These are phyloP conservation scores for Phytophthora pistaciae DNA, from an alignment of 352 stramenopile species.

Conservation along the genomic window DNA sequence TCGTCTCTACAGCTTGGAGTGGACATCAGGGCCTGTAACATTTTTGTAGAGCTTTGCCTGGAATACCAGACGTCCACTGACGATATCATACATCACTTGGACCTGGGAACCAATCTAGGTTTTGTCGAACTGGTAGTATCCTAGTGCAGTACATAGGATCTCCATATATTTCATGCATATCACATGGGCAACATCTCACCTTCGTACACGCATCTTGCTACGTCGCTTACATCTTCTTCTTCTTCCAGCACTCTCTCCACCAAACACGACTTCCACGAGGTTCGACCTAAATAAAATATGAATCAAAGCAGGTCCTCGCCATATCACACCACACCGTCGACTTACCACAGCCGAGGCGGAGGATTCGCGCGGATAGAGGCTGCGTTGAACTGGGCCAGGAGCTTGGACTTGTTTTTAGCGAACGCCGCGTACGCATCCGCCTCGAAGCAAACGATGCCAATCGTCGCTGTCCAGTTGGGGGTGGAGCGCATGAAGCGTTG, in stretches of 20 bases:
- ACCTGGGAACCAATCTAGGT: background rate
- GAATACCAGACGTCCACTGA: background rate
- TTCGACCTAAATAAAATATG: constrained; percentile 36
- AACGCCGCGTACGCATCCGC: constrained; percentile 52
- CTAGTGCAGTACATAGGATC: background rate
- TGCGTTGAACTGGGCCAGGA: constrained; percentile 34
- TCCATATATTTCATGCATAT: constrained; percentile 11
- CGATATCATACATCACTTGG: too few species aligned
- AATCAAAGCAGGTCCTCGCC: background rate
- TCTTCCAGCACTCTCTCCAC: constrained; percentile 15
- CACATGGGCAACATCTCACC: constrained; percentile 7
- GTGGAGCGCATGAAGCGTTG: constrained; percentile 58
- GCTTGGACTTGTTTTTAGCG: constrained; percentile 29
- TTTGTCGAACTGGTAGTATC: constrained; percentile 1
- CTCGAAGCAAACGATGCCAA: constrained; percentile 68
- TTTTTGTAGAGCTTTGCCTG: background rate
- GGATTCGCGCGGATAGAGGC: constrained; percentile 23
- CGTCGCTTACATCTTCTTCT: constrained; percentile 8
- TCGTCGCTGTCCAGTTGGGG: constrained; percentile 45
- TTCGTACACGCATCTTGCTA: constrained; percentile 12
- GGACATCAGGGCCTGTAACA: background rate
- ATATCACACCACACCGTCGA: background rate
- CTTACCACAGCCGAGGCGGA: constrained; percentile 19
- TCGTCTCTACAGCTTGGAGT: background rate
- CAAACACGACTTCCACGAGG: constrained; percentile 20